Evolutionary conservation across 2,329 filamentous ascomycete species (phyloP).

Genomic region (Scleromitrula shiraiana): DNA sequence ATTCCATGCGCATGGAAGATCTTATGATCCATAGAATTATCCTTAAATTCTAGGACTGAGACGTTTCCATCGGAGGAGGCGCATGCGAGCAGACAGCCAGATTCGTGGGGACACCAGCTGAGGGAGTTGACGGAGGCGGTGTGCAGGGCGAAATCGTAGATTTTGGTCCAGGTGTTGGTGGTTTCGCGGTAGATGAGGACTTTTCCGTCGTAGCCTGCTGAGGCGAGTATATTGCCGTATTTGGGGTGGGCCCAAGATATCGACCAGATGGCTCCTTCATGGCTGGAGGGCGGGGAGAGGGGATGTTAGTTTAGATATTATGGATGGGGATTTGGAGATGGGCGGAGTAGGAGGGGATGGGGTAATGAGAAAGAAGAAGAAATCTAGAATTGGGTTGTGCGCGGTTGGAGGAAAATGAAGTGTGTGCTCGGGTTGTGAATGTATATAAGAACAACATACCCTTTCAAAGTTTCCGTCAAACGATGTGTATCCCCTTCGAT

Average conservation of each 20-base stretch:
- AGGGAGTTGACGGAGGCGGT: conserved; percentile 96
- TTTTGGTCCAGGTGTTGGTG: conserved; percentile 63
- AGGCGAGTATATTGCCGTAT: conserved; percentile 95
- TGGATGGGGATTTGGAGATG: background rate
- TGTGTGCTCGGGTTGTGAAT: background rate
- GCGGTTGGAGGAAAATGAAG: background rate
- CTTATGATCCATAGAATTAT: conserved; percentile 84
- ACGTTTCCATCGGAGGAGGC: conserved; percentile 92
- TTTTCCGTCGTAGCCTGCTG: conserved; percentile 92
- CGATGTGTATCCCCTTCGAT: conserved; percentile 89
- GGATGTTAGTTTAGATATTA: no score
- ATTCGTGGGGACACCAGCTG: conserved; percentile 94
- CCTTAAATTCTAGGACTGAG: conserved; percentile 91
- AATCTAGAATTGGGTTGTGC: background rate
- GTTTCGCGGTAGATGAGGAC: conserved; percentile 98
- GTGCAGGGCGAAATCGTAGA: conserved; percentile 90
- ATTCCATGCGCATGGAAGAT: conserved; percentile 88
- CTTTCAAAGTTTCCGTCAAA: conserved; percentile 86
- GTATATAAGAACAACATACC: conserved; percentile 42
- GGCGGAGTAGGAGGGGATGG: background rate
- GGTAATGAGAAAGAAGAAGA: background rate
- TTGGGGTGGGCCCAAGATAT: conserved; percentile 98
- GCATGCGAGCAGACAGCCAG: conserved; percentile 87
- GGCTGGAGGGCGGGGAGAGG: conserved; percentile 43
- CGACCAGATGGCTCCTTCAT: conserved; percentile 97